Conservation (phyloP, 257 asterid genomes). For the Capsicum baccatum region DNA sequence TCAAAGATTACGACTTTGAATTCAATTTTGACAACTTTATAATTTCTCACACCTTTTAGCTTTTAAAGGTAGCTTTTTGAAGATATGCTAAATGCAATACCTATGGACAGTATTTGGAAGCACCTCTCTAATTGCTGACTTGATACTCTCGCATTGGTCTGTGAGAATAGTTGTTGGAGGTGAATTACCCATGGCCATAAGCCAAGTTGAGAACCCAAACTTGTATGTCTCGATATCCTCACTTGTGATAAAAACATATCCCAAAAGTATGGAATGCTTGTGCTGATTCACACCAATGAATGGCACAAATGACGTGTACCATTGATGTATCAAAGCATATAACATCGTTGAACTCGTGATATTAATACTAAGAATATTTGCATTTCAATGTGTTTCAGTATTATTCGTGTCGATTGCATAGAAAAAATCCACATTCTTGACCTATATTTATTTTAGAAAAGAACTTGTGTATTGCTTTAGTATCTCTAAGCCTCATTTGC, state of each 20-base stretch:
- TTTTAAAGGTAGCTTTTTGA: neutral
- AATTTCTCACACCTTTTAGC: neutral
- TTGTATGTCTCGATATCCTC: neutral
- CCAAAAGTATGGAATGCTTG: too few relatives aligned
- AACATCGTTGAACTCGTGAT: neutral
- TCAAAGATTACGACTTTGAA: neutral
- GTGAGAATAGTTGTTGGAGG: neutral
- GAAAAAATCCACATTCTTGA: too few relatives aligned
- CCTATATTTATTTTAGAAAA: too few relatives aligned
- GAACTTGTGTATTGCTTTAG: neutral
- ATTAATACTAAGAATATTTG: too few relatives aligned
- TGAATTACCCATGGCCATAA: neutral
- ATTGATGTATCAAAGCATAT: neutral
- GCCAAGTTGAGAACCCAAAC: neutral
- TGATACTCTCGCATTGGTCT: neutral
- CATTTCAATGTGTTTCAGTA: neutral
- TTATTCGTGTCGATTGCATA: neutral
- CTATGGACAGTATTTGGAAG: neutral
- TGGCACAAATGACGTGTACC: too few relatives aligned
- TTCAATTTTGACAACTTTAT: neutral
- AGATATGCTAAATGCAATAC: constrained; percentile 2
- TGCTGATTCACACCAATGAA: too few relatives aligned
- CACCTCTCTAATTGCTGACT: neutral
- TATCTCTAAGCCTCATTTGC: too few relatives aligned
- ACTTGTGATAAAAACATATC: neutral